Conservation (phyloP, 352 stramenopile genomes). For the Pythium phragmitis region DNA sequence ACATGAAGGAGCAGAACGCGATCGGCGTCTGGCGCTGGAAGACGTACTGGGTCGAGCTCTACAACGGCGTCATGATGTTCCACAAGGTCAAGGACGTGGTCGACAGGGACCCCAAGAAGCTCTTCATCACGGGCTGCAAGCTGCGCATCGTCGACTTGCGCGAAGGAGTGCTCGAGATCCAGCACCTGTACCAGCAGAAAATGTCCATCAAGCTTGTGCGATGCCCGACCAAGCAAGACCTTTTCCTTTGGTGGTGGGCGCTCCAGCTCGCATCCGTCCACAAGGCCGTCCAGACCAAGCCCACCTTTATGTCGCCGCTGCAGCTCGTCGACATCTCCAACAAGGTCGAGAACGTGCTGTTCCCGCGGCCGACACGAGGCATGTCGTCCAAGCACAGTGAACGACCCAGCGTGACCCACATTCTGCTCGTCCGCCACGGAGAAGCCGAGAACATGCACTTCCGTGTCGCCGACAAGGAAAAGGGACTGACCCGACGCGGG, state of each 20-base stretch:
- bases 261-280: slow-evolving; percentile 56
- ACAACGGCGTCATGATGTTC: slow-evolving; percentile 64
- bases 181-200: slow-evolving; percentile 58
- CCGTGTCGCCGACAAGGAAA: slow-evolving; percentile 66
- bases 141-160: slow-evolving; percentile 55
- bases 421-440: slow-evolving; percentile 74
- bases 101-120: slow-evolving; percentile 49
- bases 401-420: slow-evolving; percentile 43
- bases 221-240: slow-evolving; percentile 50
- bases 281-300: slow-evolving; percentile 43
- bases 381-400: slow-evolving; percentile 1
- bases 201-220: slow-evolving; percentile 37
- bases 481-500: slow-evolving; percentile 60
- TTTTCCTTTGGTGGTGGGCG: slow-evolving; percentile 81
- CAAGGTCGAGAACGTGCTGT: slow-evolving; percentile 62
- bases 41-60: slow-evolving; percentile 62
- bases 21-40: slow-evolving; percentile 18
- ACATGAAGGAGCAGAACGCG: slow-evolving; percentile 25
- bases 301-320: slow-evolving; percentile 38
- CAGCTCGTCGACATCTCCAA: slow-evolving; percentile 53
- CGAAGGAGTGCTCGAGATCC: slow-evolving; percentile 49
- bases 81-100: slow-evolving; percentile 56
- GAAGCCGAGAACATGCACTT: slow-evolving; percentile 88
- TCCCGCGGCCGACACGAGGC: slow-evolving; percentile 39
- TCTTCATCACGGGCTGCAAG: slow-evolving; percentile 37